Evolutionary conservation across 2,329 filamentous ascomycete species (phyloP).

Genomic region (Calycina herbarum): DNA sequence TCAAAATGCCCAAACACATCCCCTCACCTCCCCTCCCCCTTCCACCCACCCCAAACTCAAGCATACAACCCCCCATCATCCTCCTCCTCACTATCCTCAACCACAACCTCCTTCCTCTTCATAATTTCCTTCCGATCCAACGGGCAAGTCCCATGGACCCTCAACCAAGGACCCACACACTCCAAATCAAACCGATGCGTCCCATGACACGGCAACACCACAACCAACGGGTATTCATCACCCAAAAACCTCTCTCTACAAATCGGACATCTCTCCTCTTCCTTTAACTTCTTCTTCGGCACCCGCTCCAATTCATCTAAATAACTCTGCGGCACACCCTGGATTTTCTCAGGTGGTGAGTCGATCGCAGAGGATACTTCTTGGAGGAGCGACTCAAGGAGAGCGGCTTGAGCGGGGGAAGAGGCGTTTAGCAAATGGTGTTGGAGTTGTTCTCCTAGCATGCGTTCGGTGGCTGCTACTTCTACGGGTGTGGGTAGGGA

Average conservation of each 20-base stretch:
- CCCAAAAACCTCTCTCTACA: conserved; percentile 63
- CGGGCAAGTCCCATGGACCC: conserved; percentile 64
- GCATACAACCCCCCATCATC: conserved; percentile 49
- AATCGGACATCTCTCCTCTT: conserved; percentile 59
- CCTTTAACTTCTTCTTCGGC: conserved; percentile 48
- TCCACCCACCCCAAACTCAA: conserved; percentile 22
- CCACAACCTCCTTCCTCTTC: conserved; percentile 52
- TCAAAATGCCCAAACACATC: not conserved
- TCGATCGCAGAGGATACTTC: conserved; percentile 52
- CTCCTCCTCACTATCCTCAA: conserved; percentile 44
- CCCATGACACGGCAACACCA: conserved; percentile 61
- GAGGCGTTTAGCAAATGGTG: conserved; percentile 49
- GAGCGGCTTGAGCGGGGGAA: conserved; percentile 40
- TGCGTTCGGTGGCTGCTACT: conserved; percentile 55
- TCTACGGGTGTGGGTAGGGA: conserved; percentile 61
- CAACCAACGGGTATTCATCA: conserved; percentile 62
- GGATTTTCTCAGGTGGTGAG: conserved; percentile 51
- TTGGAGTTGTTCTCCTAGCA: conserved; percentile 60
- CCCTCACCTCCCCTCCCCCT: not conserved
- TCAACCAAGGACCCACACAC: conserved; percentile 65
- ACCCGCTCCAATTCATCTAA: conserved; percentile 62
- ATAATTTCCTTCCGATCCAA: conserved; percentile 61
- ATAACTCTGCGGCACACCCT: conserved; percentile 59
- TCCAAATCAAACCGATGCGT: conserved; percentile 64
- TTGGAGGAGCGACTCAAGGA: conserved; percentile 52